These are phyloP conservation scores for Nematocida sp. DNA, from an alignment of 371 early-diverging fungal species.

Conservation along the genomic window DNA sequence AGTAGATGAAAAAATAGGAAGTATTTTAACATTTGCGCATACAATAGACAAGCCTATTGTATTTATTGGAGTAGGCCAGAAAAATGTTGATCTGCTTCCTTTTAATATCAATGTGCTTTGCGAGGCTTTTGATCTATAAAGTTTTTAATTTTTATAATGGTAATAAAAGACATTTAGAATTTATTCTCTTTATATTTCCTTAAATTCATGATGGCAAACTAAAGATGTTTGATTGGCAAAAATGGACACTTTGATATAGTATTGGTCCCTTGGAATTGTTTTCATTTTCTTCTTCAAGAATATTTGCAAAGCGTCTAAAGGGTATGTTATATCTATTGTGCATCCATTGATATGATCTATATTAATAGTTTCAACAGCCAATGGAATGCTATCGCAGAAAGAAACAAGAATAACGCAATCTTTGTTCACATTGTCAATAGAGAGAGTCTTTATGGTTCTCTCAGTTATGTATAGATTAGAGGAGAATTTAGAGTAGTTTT, in stretches of 20 bases:
- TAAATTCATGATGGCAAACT: not conserved
- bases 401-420: not conserved
- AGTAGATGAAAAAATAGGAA: slow-evolving; percentile 84
- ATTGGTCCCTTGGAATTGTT: not conserved
- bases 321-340: not conserved
- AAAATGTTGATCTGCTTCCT: slow-evolving; percentile 78
- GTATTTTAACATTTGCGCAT: slow-evolving; percentile 67
- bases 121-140: slow-evolving; percentile 11
- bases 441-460: not conserved
- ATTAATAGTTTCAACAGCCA: not conserved
- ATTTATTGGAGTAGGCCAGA: slow-evolving; percentile 97
- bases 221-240: not conserved
- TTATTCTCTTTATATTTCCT: not conserved
- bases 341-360: not conserved
- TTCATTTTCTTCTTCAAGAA: not conserved
- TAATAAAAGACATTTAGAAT: not conserved
- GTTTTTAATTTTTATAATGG: not conserved
- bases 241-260: not conserved
- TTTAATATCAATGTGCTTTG: slow-evolving; percentile 44
- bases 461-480: not conserved
- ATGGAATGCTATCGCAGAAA: not conserved
- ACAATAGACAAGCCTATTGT: slow-evolving; percentile 93
- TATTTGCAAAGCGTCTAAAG: not conserved
- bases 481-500: not conserved
- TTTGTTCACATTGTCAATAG: not conserved